Evolutionary conservation across 495 filamentous ascomycete genomes (phyloP), one percentile per base, ranked within the genome.

Genomic region (Cairneyella variabilis): DNA sequence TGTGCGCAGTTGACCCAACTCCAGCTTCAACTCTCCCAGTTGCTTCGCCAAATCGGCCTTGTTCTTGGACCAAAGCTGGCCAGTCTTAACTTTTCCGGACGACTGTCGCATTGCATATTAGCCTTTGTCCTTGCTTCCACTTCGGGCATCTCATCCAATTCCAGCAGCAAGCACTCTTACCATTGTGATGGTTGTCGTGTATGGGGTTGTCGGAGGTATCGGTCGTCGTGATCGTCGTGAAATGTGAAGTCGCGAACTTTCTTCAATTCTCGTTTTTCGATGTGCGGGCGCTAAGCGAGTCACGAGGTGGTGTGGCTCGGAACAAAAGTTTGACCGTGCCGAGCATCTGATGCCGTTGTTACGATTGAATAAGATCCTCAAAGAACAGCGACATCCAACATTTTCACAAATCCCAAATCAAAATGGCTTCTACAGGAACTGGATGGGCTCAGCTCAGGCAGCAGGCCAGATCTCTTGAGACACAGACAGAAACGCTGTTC

Each of bases 21-120:
- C 93, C 54, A 82, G 82, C 87, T 98, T 96, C 68, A 96, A 83
- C 72, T 95, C 90, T 63, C 83, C 82, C 63, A 96, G 81, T 75
- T 97, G 91, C 81, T 91, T 91, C 70, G 80, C 80, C 72, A 98
- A 83, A 62, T 98, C 95, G 67, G 92, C 88, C 85, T 97, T 97
- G 85, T 79, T 88, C 90, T 99, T 99, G 75, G 85, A 84, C 93
- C 95, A 97, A 72, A 99, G 88, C 77, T 85, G 81, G 77, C 79
- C 83, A 71, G 91, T 83, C 83, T 96, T 97, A 75, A 97, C 89
- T 80, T 95, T 95, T 71, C 82, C 79, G 66, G 85, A 76, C 77
- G 90, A 95, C 90, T 92, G 67, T 61, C 44, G 57, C 55, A 63
- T 42, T 11, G 14, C 17, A 27, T 14, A 46, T 65, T 64, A 64